Percentiles rank a stretch among this genome's conserved stretches.
Evolutionary conservation across 1,139 yeast genomes (phyloP).

Genomic region (Eremothecium cymbalariae): DNA sequence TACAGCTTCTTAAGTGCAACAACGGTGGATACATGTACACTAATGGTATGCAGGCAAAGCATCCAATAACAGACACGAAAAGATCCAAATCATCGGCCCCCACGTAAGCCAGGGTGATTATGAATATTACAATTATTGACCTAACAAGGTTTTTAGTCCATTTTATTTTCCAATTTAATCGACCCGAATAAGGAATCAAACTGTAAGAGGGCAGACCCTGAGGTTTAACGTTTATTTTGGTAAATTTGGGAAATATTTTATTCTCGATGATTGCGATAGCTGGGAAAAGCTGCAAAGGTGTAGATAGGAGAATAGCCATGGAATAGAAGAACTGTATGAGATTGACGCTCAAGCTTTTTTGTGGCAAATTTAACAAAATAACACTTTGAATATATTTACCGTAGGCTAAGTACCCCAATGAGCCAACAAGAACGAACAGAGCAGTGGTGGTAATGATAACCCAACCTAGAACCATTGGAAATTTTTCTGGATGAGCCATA

Average conservation of each 20-base stretch:
- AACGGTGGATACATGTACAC: constrained; percentile 79
- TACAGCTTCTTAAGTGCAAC: constrained; percentile 43
- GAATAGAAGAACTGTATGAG: constrained; percentile 61
- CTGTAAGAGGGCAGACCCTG: constrained; percentile 5
- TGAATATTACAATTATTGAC: constrained; percentile 42
- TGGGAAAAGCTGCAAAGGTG: constrained; percentile 70
- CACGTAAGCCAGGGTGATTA: constrained; percentile 46
- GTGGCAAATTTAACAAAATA: constrained; percentile 64
- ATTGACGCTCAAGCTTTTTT: constrained; percentile 52
- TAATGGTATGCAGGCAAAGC: constrained; percentile 75
- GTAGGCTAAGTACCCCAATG: constrained; percentile 60
- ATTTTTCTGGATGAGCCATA: constrained; percentile 64
- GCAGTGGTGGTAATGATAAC: constrained; percentile 54
- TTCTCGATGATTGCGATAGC: constrained; percentile 67
- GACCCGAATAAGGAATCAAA: constrained; percentile 42
- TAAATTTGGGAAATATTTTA: constrained; percentile 40
- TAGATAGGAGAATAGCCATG: constrained; percentile 63
- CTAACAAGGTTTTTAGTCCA: constrained; percentile 62
- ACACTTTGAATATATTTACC: constrained; percentile 63
- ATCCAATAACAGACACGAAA: constrained; percentile 71
- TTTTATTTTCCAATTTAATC: constrained; percentile 42
- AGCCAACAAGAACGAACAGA: constrained; percentile 54
- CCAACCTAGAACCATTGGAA: constrained; percentile 52
- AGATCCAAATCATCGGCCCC: constrained; percentile 63
- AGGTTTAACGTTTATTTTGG: constrained; percentile 20